Evolutionary conservation across 179 eudicot species (phyloP), one percentile per base, ranked within the genome.

Genomic region (Spergularia azorica): DNA sequence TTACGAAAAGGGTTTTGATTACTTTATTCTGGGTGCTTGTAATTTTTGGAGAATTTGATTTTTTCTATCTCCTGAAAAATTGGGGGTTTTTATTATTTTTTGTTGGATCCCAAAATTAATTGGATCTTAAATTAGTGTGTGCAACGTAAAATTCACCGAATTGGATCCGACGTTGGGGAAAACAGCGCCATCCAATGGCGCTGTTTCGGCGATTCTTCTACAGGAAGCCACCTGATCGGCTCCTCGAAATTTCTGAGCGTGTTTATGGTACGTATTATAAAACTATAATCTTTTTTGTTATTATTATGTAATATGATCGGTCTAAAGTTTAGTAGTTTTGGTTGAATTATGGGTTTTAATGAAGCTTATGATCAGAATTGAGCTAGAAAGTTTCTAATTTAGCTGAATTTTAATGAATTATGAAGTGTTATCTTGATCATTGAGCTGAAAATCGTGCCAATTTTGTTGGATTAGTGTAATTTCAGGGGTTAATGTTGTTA

Each of bases 111-210:
- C 14, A 38, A 73, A 26, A 63, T 51, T 76, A 52, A 41, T 59
- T 26, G 54, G 76, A 50, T 70, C 55, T 12, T 72, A 66, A 72
- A 74, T 75, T 69, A 58, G 73, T 39, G 63, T 57, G 9, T 41
- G 14, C 32, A 26, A 5, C 8, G 17, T 64, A 18, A 59, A 67
- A 71, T 68, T 63, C 46, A 63, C 51, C 78, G 88, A 63, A 88
- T 93, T 88, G 97, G 97, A 91, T 89, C 87, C 83, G 82, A 79
- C 79, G 78, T 73, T 76, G 84, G 89, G 84, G 65, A 84, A 74
- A 90, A 91, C 97, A 89, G 95, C 93, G 97, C 97, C 97, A 90
- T 83, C 79, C 71, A 50, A 95, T 95, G 98, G 97, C 98, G 97
- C 97, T 95, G 95, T 93, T 95, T 83, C 90, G 93, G 63, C 87